Evolutionary conservation across 805 yeast genomes (phyloP).

Genomic region (Yamadazyma scolyti): DNA sequence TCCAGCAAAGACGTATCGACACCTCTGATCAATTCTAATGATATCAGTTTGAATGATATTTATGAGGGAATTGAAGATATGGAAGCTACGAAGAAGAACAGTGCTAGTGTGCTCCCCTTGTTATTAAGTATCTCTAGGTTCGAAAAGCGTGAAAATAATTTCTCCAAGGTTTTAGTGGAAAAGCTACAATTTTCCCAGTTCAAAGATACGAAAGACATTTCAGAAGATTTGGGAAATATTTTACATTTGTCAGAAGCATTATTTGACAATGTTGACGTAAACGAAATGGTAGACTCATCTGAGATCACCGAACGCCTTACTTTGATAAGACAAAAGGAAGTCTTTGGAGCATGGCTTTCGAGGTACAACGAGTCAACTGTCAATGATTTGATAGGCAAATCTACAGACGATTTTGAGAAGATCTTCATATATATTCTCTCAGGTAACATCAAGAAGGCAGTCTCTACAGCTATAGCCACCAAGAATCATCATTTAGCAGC

Average conservation of each 20-base stretch:
- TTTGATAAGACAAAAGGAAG: slow-evolving; percentile 26
- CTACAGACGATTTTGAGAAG: slow-evolving; percentile 42
- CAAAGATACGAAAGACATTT: slow-evolving; percentile 7
- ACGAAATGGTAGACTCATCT: slow-evolving; percentile 1
- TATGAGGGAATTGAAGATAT: slow-evolving; percentile 2
- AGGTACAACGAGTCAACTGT: slow-evolving; percentile 36
- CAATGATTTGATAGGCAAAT: slow-evolving; percentile 15
- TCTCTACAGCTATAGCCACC: slow-evolving; percentile 54
- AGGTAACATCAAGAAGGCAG: slow-evolving; percentile 61
- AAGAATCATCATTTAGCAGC: slow-evolving; percentile 69
- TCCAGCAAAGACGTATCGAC: slow-evolving; percentile 19
- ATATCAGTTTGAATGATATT: slow-evolving; percentile 5
- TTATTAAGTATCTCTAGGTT: slow-evolving; percentile 22
- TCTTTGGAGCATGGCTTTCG: slow-evolving; percentile 57
- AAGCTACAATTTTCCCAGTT: slow-evolving; percentile 18
- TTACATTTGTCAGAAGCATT: slow-evolving; percentile 39
- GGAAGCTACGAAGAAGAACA: no score
- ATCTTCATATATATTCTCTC: slow-evolving; percentile 49
- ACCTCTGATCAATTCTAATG: slow-evolving; percentile 13
- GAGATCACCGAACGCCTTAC: not conserved
- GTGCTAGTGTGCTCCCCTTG: not conserved
- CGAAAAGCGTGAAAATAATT: slow-evolving; percentile 19
- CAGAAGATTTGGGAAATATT: slow-evolving; percentile 15
- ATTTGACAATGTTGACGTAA: slow-evolving; percentile 32
- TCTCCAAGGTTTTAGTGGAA: slow-evolving; percentile 17